A percentile compares a stretch with the other conserved stretches of the same genome.
These are phyloP conservation scores for Ogataea neopini DNA, from an alignment of 805 yeast species.

Conservation along the genomic window DNA sequence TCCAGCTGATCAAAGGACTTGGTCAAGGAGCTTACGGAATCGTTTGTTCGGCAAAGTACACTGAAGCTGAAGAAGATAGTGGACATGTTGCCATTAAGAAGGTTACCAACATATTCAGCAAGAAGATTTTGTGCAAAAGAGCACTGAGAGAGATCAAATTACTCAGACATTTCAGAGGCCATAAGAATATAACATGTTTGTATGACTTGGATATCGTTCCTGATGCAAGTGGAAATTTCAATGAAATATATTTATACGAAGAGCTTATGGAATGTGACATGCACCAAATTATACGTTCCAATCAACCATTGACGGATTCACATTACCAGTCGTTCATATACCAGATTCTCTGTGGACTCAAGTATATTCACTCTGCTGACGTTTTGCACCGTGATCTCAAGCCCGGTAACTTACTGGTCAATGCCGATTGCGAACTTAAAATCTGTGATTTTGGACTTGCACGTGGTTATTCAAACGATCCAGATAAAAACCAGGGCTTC, in stretches of 20 bases:
- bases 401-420: constrained; percentile 90
- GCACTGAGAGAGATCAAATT: constrained; percentile 90
- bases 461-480: constrained; percentile 81
- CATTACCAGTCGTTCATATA: constrained; percentile 93
- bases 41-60: constrained; percentile 90
- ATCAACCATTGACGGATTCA: constrained; percentile 90
- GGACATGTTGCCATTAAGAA: constrained; percentile 94
- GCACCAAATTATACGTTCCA: constrained; percentile 94
- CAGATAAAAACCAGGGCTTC: constrained; percentile 87
- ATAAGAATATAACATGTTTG: constrained; percentile 91
- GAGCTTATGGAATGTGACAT: constrained; percentile 98
- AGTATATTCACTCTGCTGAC: constrained; percentile 93
- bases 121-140: constrained; percentile 87
- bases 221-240: constrained; percentile 65
- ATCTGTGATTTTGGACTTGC: constrained; percentile 97
- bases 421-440: constrained; percentile 95
- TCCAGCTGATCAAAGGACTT: constrained; percentile 85
- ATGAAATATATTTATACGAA: constrained; percentile 90
- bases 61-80: constrained; percentile 69
- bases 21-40: constrained; percentile 99
- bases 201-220: constrained; percentile 94
- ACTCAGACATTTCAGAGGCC: constrained; percentile 91
- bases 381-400: constrained; percentile 93
- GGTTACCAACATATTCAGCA: constrained; percentile 90
- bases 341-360: constrained; percentile 89